phyloP scores from a whole-genome alignment of 83 land plant genomes.

The Diphasiastrum complanatum region DNA sequence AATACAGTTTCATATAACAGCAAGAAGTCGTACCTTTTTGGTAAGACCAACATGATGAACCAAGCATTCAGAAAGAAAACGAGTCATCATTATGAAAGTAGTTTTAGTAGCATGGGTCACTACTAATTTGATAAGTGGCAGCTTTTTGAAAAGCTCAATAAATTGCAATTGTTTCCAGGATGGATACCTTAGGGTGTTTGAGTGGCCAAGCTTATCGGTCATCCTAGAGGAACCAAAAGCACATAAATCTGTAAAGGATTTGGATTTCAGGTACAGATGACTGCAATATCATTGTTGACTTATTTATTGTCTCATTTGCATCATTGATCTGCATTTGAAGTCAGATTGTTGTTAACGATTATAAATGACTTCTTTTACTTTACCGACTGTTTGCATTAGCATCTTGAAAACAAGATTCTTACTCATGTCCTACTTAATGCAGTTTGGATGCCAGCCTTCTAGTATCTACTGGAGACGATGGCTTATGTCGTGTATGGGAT shows the following conservation, averaged over 20 bases:
- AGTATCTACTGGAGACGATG: too few relatives aligned
- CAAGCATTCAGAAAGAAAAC: background rate
- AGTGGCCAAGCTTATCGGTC: constrained; percentile 28
- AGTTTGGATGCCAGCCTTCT: too few relatives aligned
- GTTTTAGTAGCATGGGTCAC: background rate
- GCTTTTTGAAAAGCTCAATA: background rate
- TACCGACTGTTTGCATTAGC: too few relatives aligned
- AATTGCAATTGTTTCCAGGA: constrained; percentile 17
- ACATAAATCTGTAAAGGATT: constrained; percentile 15
- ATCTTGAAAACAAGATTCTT: too few relatives aligned
- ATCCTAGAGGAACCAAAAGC: constrained; percentile 26
- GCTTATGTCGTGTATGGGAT: too few relatives aligned
- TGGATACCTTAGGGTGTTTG: constrained; percentile 34
- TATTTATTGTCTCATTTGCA: background rate
- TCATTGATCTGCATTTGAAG: background rate
- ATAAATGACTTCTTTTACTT: background rate
- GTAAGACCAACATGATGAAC: too few relatives aligned
- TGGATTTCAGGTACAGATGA: constrained; percentile 22
- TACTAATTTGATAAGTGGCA: background rate
- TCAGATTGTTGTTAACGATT: background rate
- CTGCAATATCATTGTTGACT: background rate
- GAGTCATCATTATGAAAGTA: background rate
- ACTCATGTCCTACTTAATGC: too few relatives aligned
- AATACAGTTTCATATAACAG: too few relatives aligned
- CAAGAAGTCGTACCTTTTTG: too few relatives aligned